Evolutionary conservation across 495 filamentous ascomycete species (phyloP).

Genomic region (Xylaria palmicola): DNA sequence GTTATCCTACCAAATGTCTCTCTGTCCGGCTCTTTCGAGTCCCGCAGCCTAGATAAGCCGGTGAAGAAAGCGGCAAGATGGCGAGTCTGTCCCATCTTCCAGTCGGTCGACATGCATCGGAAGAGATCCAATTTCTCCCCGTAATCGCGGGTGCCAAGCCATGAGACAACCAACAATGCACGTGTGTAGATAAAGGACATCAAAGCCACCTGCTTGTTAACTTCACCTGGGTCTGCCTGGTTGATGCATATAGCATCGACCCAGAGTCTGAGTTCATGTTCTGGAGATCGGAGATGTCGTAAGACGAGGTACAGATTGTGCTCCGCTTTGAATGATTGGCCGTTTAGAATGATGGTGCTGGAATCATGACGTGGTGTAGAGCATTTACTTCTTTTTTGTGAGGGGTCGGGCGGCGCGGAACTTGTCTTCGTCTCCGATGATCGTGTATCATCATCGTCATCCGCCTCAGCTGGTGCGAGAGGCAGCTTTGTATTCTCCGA

Average conservation of each 20-base stretch:
- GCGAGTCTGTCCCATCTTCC: background rate
- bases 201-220: background rate
- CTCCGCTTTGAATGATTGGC: background rate
- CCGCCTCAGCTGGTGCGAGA: background rate
- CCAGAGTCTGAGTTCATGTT: background rate
- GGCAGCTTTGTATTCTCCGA: background rate
- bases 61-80: background rate
- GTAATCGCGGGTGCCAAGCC: background rate
- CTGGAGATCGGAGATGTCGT: background rate
- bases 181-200: background rate
- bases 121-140: background rate
- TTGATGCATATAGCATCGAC: background rate
- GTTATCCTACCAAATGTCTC: background rate
- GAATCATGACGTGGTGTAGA: background rate
- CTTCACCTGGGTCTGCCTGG: background rate
- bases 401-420: too few relatives aligned
- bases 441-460: too few relatives aligned
- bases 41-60: background rate
- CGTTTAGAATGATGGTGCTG: background rate
- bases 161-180: background rate
- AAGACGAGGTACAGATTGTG: background rate
- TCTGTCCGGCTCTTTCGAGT: background rate
- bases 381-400: too few relatives aligned
- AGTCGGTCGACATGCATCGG: background rate
- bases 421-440: too few relatives aligned